Evolutionary conservation across 306 rosid genomes (phyloP), one percentile per base, ranked within the genome.

Genomic region (Mimosa bimucronata): DNA sequence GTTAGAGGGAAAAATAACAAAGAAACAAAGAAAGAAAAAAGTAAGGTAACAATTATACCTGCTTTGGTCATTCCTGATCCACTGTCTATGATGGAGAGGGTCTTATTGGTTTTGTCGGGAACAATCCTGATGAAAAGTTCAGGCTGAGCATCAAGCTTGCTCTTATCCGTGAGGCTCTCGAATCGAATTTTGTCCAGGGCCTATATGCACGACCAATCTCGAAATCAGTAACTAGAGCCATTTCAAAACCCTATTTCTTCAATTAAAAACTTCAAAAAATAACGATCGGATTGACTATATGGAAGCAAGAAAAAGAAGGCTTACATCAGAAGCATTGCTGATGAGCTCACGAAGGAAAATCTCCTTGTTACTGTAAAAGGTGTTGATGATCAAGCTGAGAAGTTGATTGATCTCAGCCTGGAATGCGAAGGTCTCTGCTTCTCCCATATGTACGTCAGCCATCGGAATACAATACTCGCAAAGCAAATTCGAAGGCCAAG

Each of bases 41-140:
- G 46, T 10, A 16, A 30, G 9, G 1, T 3, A 26, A 70, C 21
- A 42, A 6, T 8, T 13, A 38, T 66, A 89, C 93, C 89, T 69
- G 89, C 89, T 82, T 89, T 89, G 81, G 93, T 87, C 93, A 89
- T 89, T 60, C 93, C 91, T 13, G 45, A 2, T 4, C 93, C 93
- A 18, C 91, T 89, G 44, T 89, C 93, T 1, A 84, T 82, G 76
- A 89, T 80, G 3, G 93, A 81, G 48, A 89, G 88, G 21, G 91
- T 82, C 18, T 88, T 87, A 29, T 80, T 90, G 14, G 72, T 79
- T 68, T 90, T 88, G 46, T 90, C 93, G 3, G 90, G 91, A 5
- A 90, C 88, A 31, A 90, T 15, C 75, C 91, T 86, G 28, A 90
- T 90, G 82, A 90, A 90, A 2, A 90, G 90, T 76, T 89, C 93